A percentile compares a stretch with the other conserved stretches of the same genome.
Evolutionary conservation across 176 grass and related monocot species (phyloP).

Genomic region (Bromus sterilis): DNA sequence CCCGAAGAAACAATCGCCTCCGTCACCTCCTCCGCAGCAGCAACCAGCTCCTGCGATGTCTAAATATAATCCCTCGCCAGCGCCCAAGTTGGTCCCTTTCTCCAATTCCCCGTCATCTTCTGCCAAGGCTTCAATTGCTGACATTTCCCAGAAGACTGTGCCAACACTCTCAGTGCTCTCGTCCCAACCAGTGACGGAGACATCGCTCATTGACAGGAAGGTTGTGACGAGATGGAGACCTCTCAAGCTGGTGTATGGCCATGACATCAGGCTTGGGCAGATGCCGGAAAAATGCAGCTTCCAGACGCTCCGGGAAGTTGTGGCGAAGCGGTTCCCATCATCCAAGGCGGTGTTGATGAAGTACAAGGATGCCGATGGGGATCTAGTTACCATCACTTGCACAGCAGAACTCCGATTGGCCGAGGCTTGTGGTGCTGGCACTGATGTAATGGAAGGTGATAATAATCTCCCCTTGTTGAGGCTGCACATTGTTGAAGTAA

Average conservation of each 20-base stretch:
- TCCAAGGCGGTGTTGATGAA: slow-evolving; percentile 93
- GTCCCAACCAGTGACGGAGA: slow-evolving; percentile 6
- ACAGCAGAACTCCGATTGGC: slow-evolving; percentile 72
- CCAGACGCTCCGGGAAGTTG: slow-evolving; percentile 51
- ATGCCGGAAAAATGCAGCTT: slow-evolving; percentile 75
- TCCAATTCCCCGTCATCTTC: slow-evolving; percentile 27
- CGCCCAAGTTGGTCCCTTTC: slow-evolving; percentile 40
- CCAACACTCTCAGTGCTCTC: background rate
- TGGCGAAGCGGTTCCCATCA: slow-evolving; percentile 62
- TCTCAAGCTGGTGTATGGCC: slow-evolving; percentile 90
- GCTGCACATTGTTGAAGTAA: slow-evolving; percentile 81
- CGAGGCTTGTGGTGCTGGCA: slow-evolving; percentile 29
- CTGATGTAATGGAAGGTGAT: slow-evolving; percentile 14
- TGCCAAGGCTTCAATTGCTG: slow-evolving; percentile 11
- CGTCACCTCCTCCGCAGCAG: slow-evolving; percentile 16
- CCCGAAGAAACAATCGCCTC: slow-evolving; percentile 54
- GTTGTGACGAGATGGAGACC: slow-evolving; percentile 53
- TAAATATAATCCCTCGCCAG: slow-evolving; percentile 25
- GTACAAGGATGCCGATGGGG: slow-evolving; percentile 85
- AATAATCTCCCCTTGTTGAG: slow-evolving; percentile 50
- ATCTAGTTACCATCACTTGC: slow-evolving; percentile 86
- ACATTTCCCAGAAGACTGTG: slow-evolving; percentile 16
- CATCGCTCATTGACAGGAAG: slow-evolving; percentile 1
- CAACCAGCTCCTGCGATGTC: slow-evolving; percentile 12
- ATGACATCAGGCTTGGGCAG: slow-evolving; percentile 84